phyloP scores from a whole-genome alignment of 371 early-diverging fungal genomes.

The Actinomortierella ambigua region DNA sequence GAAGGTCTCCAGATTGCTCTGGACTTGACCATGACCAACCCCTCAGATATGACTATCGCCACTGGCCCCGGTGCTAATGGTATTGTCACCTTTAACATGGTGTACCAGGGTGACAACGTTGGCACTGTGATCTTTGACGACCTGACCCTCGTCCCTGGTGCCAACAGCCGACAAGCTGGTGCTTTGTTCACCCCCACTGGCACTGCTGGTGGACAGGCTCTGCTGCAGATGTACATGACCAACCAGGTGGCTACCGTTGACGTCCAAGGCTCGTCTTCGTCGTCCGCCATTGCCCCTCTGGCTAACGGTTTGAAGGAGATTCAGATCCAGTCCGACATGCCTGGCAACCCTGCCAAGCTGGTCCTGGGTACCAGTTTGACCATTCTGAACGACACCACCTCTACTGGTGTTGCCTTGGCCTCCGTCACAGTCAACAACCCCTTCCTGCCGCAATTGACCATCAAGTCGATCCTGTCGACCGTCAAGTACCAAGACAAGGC shows the following conservation, averaged over 20 bases:
- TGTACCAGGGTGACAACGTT: constrained; percentile 40
- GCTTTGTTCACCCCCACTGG: constrained; percentile 51
- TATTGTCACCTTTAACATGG: constrained; percentile 47
- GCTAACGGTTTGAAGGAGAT: constrained; percentile 46
- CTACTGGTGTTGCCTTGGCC: constrained; percentile 45
- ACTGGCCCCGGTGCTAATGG: constrained; percentile 42
- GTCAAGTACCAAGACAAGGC: constrained; percentile 51
- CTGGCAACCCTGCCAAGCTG: constrained; percentile 48
- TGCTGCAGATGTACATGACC: constrained; percentile 52
- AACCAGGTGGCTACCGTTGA: constrained; percentile 48
- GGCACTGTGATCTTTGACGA: constrained; percentile 50
- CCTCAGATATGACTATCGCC: constrained; percentile 54
- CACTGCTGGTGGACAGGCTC: constrained; percentile 46
- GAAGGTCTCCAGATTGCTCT: constrained; percentile 50
- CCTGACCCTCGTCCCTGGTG: constrained; percentile 50
- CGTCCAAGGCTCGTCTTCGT: constrained; percentile 45
- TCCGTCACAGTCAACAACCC: constrained; percentile 54
- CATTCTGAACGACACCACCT: constrained; percentile 40
- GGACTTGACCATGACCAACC: constrained; percentile 54
- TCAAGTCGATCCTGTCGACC: constrained; percentile 49
- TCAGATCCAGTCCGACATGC: constrained; percentile 48
- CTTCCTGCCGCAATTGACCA: constrained; percentile 51
- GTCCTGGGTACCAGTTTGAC: constrained; percentile 48
- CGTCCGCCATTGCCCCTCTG: constrained; percentile 51
- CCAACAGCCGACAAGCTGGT: constrained; percentile 47